These are phyloP conservation scores for Gilbertella persicaria DNA, from an alignment of 371 early-diverging fungal species.

Conservation along the genomic window DNA sequence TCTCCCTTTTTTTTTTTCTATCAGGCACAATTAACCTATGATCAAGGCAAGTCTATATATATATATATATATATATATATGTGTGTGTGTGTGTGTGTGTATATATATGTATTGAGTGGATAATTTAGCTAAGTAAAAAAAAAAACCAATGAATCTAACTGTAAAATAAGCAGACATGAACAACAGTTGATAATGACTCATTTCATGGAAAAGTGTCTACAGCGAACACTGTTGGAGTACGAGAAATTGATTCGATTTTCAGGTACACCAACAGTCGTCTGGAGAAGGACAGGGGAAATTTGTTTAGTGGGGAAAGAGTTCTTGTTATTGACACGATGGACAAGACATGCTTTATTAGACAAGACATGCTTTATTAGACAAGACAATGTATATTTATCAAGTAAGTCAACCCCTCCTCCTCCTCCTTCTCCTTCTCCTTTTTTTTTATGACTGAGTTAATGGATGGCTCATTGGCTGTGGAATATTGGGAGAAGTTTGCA, in stretches of 20 bases:
- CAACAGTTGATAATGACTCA: slow-evolving; percentile 12
- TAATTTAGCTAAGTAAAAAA: too few relatives aligned
- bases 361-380: slow-evolving; percentile 67
- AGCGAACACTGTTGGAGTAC: slow-evolving; percentile 85
- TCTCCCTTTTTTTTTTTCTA: too few relatives aligned
- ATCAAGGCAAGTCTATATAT: too few relatives aligned
- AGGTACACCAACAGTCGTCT: slow-evolving; percentile 95
- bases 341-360: slow-evolving; percentile 69
- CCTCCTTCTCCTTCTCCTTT: background rate
- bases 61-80: too few relatives aligned
- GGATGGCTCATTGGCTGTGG: slow-evolving; percentile 86
- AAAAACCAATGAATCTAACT: slow-evolving; percentile 73
- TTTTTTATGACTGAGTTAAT: slow-evolving; percentile 70
- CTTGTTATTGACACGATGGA: slow-evolving; percentile 85
- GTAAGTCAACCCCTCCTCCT: slow-evolving; percentile 22
- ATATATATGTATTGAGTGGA: too few relatives aligned
- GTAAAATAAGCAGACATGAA: slow-evolving; percentile 29
- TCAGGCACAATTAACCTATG: too few relatives aligned
- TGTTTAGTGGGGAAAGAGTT: slow-evolving; percentile 92
- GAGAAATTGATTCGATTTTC: slow-evolving; percentile 88
- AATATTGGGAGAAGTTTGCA: slow-evolving; percentile 93
- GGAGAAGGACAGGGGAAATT: slow-evolving; percentile 93
- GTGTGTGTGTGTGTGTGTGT: too few relatives aligned
- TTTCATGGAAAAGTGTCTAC: slow-evolving; percentile 91
- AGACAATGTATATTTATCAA: slow-evolving; percentile 81